Percentiles rank a stretch among this genome's conserved stretches.
phyloP scores from a whole-genome alignment of 2,329 filamentous ascomycete species.

The Sclerotinia subarctica region DNA sequence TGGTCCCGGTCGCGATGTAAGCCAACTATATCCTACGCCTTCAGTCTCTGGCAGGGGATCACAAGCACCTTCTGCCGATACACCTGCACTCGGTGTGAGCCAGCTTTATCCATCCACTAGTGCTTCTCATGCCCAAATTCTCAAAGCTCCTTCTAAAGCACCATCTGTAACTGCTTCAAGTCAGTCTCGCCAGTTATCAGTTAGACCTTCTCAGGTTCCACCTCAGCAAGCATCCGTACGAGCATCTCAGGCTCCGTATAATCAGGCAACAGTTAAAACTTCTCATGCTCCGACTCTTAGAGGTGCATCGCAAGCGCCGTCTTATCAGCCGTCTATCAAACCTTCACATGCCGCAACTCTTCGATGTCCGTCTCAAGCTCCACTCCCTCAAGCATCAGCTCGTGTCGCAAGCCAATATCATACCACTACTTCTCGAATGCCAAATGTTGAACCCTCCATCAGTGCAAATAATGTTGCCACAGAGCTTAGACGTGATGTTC shows the following conservation, averaged over 20 bases:
- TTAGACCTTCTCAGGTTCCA: background rate
- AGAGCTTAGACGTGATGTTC: constrained; percentile 2
- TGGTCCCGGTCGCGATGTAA: background rate
- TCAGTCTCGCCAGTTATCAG: background rate
- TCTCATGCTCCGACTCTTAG: background rate
- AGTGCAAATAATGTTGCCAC: background rate
- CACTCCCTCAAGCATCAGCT: background rate
- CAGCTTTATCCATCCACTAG: background rate
- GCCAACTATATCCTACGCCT: background rate
- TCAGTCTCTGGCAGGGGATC: background rate
- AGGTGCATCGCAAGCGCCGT: background rate
- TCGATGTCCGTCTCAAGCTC: background rate
- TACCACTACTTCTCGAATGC: background rate
- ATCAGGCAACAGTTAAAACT: background rate
- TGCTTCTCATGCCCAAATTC: background rate
- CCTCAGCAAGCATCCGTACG: background rate
- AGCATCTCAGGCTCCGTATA: background rate
- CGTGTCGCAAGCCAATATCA: background rate
- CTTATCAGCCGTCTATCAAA: background rate
- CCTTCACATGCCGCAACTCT: background rate
- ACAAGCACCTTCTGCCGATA: background rate
- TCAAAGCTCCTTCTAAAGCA: background rate
- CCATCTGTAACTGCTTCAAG: background rate
- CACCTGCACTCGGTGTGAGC: background rate
- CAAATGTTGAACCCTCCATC: background rate